Evolutionary conservation across 2,329 filamentous ascomycete genomes (phyloP).

Genomic region (Botryosphaeria agaves): DNA sequence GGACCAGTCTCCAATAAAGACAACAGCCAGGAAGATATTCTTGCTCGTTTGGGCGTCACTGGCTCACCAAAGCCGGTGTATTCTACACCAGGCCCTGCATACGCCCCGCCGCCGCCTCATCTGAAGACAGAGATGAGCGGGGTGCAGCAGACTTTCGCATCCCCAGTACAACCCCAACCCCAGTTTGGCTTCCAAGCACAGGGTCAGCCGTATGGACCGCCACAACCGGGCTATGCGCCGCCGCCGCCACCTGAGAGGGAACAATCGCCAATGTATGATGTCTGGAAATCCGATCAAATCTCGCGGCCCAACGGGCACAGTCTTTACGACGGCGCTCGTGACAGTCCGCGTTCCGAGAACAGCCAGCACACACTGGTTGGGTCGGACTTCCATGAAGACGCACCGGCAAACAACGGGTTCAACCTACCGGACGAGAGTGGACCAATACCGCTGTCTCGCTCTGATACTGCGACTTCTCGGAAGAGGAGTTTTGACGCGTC

Average conservation of each 20-base stretch:
- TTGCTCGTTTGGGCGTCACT: constrained; percentile 18
- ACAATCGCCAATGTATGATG: constrained; percentile 6
- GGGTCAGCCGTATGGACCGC: too few species aligned
- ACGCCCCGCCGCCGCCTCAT: constrained; percentile 11
- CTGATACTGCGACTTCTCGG: not conserved
- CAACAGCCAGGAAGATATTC: constrained; percentile 15
- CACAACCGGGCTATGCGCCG: constrained; percentile 7
- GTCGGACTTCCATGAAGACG: constrained; percentile 8
- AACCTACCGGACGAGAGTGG: not conserved
- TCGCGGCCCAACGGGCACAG: not conserved
- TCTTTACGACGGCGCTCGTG: constrained; percentile 1
- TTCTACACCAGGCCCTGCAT: constrained; percentile 18
- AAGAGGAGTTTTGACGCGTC: not conserved
- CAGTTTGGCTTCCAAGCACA: too few species aligned
- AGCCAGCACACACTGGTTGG: constrained; percentile 8
- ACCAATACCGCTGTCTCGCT: not conserved
- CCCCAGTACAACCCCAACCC: too few species aligned
- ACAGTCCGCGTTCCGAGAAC: constrained; percentile 5
- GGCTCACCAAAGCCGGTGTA: constrained; percentile 19
- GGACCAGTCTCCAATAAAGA: constrained; percentile 6
- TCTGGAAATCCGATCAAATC: constrained; percentile 4
- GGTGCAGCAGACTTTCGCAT: constrained; percentile 4
- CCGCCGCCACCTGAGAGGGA: constrained; percentile 5
- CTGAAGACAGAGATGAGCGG: too few species aligned
- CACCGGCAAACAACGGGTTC: not conserved